Base-by-base conservation (phyloP, 371 early-diverging fungal species). In the Funneliformis caledonium region DNA sequence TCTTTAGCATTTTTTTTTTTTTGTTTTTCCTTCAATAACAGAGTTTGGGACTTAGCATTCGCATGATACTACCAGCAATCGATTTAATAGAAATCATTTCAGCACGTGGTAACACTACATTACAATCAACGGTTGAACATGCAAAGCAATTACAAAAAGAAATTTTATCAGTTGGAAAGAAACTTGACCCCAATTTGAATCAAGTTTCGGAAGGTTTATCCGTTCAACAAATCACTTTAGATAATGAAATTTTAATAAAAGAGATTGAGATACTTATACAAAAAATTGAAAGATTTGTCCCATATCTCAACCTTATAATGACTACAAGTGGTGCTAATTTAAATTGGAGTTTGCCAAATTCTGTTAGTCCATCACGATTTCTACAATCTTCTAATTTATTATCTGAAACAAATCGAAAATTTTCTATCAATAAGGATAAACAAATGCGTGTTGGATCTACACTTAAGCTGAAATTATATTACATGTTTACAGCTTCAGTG, bases 51-150 rank as follows among this genome's bases (percentile, higher is more conserved):
- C 72, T 80, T 8, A 84, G 86, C 68, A 82, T 91, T n/a, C 82
- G 76, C 14, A 82, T 87, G n/a, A 82, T 88, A 7, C 84, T 89
- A 83, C 94, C 94, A 2, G 91, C 94, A 2, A 91, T 94, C 69
- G 94, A 94, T 78, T 87, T 92, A 12, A 88, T 92, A 70, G 91
- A 92, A 42, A 87, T 89, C 42, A 86, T 88, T 56, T 88, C 92
- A 2, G 92, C 93, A 4, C 89, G 92, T 68, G 93, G 94, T 1
- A 89, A 93, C 83, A 85, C 83, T 11, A 87, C 90, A 56, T 82
- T 93, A 33, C 88, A 89, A 48, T 87, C 92, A 8, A 91, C 92
- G 0, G 81, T 92, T n/a, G 90, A 89, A 64, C 86, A 92, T 80
- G 90, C 92, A 22, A 85, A 88, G 68, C 84, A 87, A 37, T 82